A percentile compares a stretch with the other conserved stretches of the same genome.
These are phyloP conservation scores for Russula emetica DNA, from an alignment of 768 basidiomycete species.

Conservation along the genomic window DNA sequence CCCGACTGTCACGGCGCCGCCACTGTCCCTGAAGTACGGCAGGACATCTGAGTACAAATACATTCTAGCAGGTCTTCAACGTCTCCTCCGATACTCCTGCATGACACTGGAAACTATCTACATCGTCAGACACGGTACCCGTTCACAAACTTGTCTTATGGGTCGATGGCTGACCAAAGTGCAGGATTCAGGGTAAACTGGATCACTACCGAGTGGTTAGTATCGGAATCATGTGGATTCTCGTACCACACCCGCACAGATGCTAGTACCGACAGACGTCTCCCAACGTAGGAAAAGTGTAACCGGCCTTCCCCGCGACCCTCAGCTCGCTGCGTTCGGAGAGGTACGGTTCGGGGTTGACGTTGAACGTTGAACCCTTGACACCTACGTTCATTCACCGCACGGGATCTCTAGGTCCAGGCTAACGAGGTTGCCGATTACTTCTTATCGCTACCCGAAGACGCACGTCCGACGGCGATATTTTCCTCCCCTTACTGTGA, in stretches of 20 bases:
- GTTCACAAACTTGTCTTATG: neutral
- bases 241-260: neutral
- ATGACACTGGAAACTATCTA: conserved; percentile 60
- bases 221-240: neutral
- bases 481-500: conserved; percentile 84
- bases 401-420: conserved; percentile 49
- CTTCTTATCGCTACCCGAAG: conserved; percentile 58
- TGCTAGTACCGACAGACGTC: neutral
- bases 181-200: conserved; percentile 75
- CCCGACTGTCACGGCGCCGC: neutral
- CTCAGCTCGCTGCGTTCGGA: conserved; percentile 68
- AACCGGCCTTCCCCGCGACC: conserved; percentile 68
- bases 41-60: neutral
- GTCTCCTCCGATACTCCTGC: neutral
- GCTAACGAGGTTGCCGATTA: conserved; percentile 67
- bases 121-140: conserved; percentile 62
- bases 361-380: neutral
- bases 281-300: conserved; percentile 48
- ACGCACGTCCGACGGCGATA: conserved; percentile 68
- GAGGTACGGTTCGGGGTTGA: conserved; percentile 41
- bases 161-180: conserved; percentile 14
- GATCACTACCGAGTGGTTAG: conserved; percentile 62
- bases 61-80: neutral
- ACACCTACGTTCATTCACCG: neutral
- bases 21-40: neutral